Percentiles rank a stretch among this genome's conserved stretches.
phyloP scores from a whole-genome alignment of 768 basidiomycete species.

The Mycena chlorophos region DNA sequence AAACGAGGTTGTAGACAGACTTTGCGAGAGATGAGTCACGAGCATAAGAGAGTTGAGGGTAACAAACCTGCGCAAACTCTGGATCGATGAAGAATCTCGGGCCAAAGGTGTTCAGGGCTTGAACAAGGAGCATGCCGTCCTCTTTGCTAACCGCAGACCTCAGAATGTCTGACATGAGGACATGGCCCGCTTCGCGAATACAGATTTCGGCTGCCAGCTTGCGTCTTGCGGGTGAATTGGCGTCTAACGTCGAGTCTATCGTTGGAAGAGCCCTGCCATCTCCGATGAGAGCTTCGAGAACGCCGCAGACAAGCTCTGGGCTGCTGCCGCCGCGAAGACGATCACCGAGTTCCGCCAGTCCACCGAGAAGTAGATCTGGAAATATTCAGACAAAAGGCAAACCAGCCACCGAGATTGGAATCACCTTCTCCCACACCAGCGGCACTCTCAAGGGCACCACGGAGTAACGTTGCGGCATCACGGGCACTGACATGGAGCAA shows the following conservation, averaged over 20 bases:
- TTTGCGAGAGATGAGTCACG: constrained; percentile 21
- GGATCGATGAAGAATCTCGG: constrained; percentile 47
- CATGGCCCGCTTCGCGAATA: constrained; percentile 23
- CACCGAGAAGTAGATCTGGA: constrained; percentile 49
- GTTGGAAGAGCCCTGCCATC: constrained; percentile 35
- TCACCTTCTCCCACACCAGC: constrained; percentile 33
- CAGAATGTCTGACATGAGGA: constrained; percentile 37
- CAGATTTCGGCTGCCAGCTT: neutral
- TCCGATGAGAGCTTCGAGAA: constrained; percentile 48
- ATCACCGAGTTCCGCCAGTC: constrained; percentile 46
- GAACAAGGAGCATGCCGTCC: constrained; percentile 33
- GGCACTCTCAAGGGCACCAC: constrained; percentile 31
- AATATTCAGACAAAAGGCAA: neutral
- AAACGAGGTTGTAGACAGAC: constrained; percentile 48
- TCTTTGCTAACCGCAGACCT: constrained; percentile 30
- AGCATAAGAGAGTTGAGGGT: neutral
- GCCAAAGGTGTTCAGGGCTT: constrained; percentile 54
- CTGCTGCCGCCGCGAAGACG: constrained; percentile 29
- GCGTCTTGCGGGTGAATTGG: neutral
- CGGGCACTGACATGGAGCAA: constrained; percentile 10
- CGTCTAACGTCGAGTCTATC: neutral
- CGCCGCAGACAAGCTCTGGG: constrained; percentile 41
- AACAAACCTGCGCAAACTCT: constrained; percentile 45
- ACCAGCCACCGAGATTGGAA: neutral
- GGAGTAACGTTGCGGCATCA: constrained; percentile 7